These are phyloP conservation scores for Lasiodiplodia citricola DNA, from an alignment of 2,329 filamentous ascomycete genomes.

Conservation along the genomic window DNA sequence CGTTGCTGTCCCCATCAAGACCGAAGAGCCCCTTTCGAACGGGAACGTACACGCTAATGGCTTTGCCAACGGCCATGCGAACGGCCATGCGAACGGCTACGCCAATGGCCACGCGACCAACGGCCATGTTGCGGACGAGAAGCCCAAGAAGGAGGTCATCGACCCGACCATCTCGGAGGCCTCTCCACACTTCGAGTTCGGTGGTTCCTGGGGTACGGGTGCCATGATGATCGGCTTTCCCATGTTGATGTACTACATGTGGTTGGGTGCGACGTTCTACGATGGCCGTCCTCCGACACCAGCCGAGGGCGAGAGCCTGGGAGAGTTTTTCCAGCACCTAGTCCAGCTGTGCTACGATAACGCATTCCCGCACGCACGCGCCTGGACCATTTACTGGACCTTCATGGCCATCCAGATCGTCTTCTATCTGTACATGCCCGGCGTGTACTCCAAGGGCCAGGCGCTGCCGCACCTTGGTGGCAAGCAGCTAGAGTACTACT, in stretches of 20 bases:
- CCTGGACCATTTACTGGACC: conserved; percentile 93
- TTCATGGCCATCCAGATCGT: conserved; percentile 86
- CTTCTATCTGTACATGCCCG: conserved; percentile 85
- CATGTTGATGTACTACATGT: conserved; percentile 99
- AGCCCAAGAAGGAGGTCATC: conserved; percentile 33
- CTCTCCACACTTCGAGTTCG: conserved; percentile 72
- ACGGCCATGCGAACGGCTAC: conserved; percentile 29
- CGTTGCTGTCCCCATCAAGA: not conserved
- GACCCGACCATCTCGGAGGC: conserved; percentile 38
- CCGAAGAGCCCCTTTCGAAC: conserved; percentile 28
- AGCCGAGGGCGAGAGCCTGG: conserved; percentile 66
- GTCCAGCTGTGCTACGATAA: conserved; percentile 76
- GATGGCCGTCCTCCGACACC: conserved; percentile 78
- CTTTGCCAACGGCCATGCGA: conserved; percentile 26
- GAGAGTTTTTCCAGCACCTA: conserved; percentile 75
- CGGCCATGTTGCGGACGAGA: conserved; percentile 41
- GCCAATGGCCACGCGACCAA: conserved; percentile 44
- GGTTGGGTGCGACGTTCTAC: conserved; percentile 94
- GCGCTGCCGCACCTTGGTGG: conserved; percentile 80
- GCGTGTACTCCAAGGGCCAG: conserved; percentile 87
- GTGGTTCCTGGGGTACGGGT: conserved; percentile 78
- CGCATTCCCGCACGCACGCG: conserved; percentile 80
- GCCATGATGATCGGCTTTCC: conserved; percentile 93
- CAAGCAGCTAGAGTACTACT: conserved; percentile 92
- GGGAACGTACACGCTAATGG: conserved; percentile 16